phyloP scores from a whole-genome alignment of 768 basidiomycete genomes.

The Rhodotorula toruloides region DNA sequence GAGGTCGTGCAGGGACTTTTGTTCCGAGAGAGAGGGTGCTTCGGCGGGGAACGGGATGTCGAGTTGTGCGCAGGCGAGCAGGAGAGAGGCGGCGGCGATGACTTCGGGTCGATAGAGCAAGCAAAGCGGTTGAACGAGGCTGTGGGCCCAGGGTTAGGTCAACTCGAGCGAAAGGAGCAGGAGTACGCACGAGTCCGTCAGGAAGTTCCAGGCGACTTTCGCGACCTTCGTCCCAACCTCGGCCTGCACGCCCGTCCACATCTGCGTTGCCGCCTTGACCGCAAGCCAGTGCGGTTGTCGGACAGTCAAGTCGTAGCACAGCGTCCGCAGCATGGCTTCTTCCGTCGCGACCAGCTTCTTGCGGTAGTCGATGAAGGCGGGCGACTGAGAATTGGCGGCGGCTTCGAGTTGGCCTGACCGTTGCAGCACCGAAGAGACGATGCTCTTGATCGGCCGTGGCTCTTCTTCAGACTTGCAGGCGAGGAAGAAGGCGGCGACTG shows the following conservation, averaged over 20 bases:
- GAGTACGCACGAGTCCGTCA: slow-evolving; percentile 39
- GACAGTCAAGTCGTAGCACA: slow-evolving; percentile 46
- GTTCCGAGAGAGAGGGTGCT: slow-evolving; percentile 1
- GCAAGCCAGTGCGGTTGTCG: slow-evolving; percentile 37
- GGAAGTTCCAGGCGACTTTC: slow-evolving; percentile 27
- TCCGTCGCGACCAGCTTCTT: slow-evolving; percentile 42
- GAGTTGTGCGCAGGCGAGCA: slow-evolving; percentile 26
- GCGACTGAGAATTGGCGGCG: neutral
- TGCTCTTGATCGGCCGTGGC: slow-evolving; percentile 37
- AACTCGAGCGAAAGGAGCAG: neutral
- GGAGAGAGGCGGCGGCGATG: slow-evolving; percentile 38
- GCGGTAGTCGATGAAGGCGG: slow-evolving; percentile 29
- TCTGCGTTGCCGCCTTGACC: slow-evolving; percentile 19
- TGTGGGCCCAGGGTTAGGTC: neutral
- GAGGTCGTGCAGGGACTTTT: slow-evolving; percentile 3
- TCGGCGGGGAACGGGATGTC: neutral
- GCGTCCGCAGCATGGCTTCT: slow-evolving; percentile 43
- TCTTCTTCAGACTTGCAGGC: slow-evolving; percentile 46
- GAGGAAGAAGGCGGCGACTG: slow-evolving; percentile 45
- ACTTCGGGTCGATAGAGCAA: slow-evolving; percentile 39
- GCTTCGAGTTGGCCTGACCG: neutral
- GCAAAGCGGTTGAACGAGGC: slow-evolving; percentile 37
- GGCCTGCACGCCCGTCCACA: slow-evolving; percentile 9
- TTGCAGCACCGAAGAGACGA: slow-evolving; percentile 38
- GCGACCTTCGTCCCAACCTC: neutral